Evolutionary conservation across 257 asterid genomes (phyloP), one percentile per base, ranked within the genome.

Genomic region (Salvia rosmarinus): DNA sequence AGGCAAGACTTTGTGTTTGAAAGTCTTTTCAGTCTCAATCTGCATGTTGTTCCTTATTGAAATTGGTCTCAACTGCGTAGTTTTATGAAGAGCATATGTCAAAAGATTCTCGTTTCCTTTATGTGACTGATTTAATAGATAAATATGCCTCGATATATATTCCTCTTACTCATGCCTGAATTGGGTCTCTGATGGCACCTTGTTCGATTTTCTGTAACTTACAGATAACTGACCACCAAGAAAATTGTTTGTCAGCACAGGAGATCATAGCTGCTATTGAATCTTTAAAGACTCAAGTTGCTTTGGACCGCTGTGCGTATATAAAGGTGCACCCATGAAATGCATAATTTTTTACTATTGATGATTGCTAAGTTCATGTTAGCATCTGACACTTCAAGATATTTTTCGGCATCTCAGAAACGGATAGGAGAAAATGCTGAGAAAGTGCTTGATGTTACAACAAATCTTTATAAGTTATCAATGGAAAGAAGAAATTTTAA

Each of bases 381-480:
- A 46, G 32, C 70, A 28, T 30, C 49, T 58, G 54, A 55, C 17
- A 59, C 19, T 68, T 57, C 67, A 73, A 62, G 72, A 66, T 76
- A 42, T 58, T 77, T 60, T 79, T 76, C 74, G 42, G 32, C 49
- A 44, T 81, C 54, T 52, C 91, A 94, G 99, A 82, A 77, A 72
- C 86, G 89, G 49, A 73, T 85, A 80, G 86, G 87, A 71, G 95
- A 89, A 73, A 95, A 91, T 64, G 69, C 83, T 19, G 85, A 76
- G 62, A 87, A 90, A 80, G 81, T 80, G 65, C 81, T 62, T 34
- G 96, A 85, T 69, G 82, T 84, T 32, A 80, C 90, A 13, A 75
- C 81, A 61, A 73, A 73, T 72, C 81, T 82, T 16, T 77, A 74
- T 51, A 90, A 82, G 79, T 71, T 85, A 64, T 80, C 97, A 51